Evolutionary conservation across 75 land plant genomes (phyloP).

Genomic region (Pinus tabuliformis): DNA sequence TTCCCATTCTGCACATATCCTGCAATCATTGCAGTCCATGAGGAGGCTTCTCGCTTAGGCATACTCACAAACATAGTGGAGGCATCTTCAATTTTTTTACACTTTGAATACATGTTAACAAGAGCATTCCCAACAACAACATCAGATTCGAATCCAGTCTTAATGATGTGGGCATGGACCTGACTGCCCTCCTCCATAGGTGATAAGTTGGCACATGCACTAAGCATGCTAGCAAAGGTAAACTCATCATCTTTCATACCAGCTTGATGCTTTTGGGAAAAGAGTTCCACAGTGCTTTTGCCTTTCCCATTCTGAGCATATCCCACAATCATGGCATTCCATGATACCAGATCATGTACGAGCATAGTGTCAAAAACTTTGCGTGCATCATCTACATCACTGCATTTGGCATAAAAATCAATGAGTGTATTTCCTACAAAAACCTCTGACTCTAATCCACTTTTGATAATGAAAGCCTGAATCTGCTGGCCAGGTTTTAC

Average conservation of each 20-base stretch:
- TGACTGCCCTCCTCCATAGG: slow-evolving; percentile 8
- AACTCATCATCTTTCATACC: neutral
- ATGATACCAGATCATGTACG: slow-evolving; percentile 39
- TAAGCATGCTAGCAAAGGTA: neutral
- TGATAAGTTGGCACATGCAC: slow-evolving; percentile 13
- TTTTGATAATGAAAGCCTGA: slow-evolving; percentile 15
- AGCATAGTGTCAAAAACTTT: slow-evolving; percentile 37
- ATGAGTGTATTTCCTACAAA: slow-evolving; percentile 35
- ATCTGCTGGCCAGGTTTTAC: slow-evolving; percentile 28
- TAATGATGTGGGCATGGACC: slow-evolving; percentile 13
- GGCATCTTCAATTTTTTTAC: slow-evolving; percentile 7
- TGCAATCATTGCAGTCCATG: slow-evolving; percentile 24
- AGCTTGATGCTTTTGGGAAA: neutral
- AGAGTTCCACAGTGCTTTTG: slow-evolving; percentile 24
- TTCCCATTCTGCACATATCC: slow-evolving; percentile 6
- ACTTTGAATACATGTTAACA: slow-evolving; percentile 22
- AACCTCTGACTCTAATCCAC: slow-evolving; percentile 13
- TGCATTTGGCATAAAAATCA: slow-evolving; percentile 34
- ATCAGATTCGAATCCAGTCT: slow-evolving; percentile 13
- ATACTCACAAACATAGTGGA: neutral
- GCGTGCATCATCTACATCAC: slow-evolving; percentile 23
- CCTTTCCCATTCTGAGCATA: slow-evolving; percentile 26
- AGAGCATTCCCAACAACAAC: slow-evolving; percentile 20
- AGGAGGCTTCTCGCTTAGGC: neutral
- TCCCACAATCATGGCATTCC: slow-evolving; percentile 47